Evolutionary conservation across 2,329 filamentous ascomycete genomes (phyloP), one percentile per base, ranked within the genome.

Genomic region (Epichloe festucae): DNA sequence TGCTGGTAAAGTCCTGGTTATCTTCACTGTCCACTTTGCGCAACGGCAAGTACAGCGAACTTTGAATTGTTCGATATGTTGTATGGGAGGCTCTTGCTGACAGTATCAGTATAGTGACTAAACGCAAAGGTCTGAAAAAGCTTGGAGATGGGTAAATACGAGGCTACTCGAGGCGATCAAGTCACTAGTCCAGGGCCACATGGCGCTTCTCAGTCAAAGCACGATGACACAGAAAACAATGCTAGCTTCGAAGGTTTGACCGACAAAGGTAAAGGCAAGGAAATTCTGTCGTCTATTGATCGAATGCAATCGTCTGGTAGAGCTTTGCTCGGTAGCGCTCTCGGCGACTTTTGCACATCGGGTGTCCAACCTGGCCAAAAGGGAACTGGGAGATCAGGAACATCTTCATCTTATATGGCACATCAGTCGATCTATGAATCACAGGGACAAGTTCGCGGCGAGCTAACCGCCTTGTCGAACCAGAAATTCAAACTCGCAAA

Each of bases 261-360:
- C 7, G 41, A 45, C 17, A 48, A 53, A 47, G 55, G 55, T 21
- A 57, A 59, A 41, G 52, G 36, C 23, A 52, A 50, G 31, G 56
- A 47, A 43, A 50, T 48, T 48, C 44, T 23, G 12, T 53, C 49
- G 15, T 27, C 44, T n/a, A 8, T 38, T 4, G 12, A 49, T 42
- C 35, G 49, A 23, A 10, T 51, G 11, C 48, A 49, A 19, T 46
- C 46, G 21, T 49, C 49, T 41, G 52, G 52, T 15, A 48, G 27
- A 31, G 17, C 41, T 21, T 36, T 51, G 15, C 23, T 53, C 7
- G 31, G 31, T 5, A 42, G 19, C 12, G 35, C 49, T 45, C 41
- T 53, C 21, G 42, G 15, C 23, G 36, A 46, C 27, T 39, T 46
- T 21, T 5, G n/a, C 8, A 8, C 35, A n/a, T 15, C 46, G 2